These are phyloP conservation scores for Cladosporium sp. DNA, from an alignment of 2,329 filamentous ascomycete species.

Conservation along the genomic window DNA sequence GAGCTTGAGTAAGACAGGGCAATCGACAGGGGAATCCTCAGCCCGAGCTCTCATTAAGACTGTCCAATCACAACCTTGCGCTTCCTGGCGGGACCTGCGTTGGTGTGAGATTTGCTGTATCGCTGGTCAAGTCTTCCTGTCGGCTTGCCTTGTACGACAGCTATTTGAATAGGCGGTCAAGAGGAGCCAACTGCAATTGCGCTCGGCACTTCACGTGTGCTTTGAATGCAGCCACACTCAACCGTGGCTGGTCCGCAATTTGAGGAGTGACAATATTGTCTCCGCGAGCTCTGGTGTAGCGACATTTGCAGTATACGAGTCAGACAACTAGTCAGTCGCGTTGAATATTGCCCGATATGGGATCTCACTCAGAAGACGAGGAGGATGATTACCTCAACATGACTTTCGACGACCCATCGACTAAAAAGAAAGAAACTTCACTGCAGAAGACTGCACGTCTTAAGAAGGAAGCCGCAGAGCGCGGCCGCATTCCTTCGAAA, in stretches of 20 bases:
- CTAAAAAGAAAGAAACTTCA: conserved; percentile 58
- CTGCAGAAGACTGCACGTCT: conserved; percentile 59
- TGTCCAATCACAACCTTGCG: neutral
- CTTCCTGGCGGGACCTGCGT: neutral
- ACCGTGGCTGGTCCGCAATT: neutral
- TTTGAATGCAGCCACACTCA: neutral
- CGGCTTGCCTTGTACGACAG: neutral
- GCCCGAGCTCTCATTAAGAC: neutral
- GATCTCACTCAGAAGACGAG: conserved; percentile 53
- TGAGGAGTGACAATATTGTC: neutral
- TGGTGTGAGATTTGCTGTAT: neutral
- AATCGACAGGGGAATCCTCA: too few species aligned
- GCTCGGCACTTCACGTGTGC: neutral
- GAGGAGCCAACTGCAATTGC: neutral
- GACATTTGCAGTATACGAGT: neutral
- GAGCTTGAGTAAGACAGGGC: neutral
- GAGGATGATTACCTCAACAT: conserved; percentile 98
- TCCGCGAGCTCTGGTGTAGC: neutral
- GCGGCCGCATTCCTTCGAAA: conserved; percentile 71
- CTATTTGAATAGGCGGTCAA: neutral
- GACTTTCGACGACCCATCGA: conserved; percentile 70
- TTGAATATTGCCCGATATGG: neutral
- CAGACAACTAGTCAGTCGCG: neutral
- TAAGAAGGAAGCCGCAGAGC: conserved; percentile 62
- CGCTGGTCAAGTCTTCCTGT: neutral